Evolutionary conservation across 2,329 filamentous ascomycete genomes (phyloP).

Genomic region (Zasmidium angulare): DNA sequence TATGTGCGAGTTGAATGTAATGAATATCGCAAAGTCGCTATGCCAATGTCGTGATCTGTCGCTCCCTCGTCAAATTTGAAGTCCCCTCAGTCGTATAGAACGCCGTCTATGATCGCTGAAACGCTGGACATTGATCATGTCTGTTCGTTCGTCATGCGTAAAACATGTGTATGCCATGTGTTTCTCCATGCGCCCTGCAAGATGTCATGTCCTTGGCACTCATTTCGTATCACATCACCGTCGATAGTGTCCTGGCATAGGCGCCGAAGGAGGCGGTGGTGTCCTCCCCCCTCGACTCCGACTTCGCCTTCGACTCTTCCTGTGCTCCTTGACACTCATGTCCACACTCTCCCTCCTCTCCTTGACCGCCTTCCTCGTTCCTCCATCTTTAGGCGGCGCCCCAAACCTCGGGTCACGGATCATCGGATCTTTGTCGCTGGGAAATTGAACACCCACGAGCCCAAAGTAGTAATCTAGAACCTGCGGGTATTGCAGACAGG

Average conservation of each 20-base stretch:
- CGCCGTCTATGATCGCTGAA: background rate
- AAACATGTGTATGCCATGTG: too few relatives aligned
- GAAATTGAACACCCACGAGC: constrained; percentile 66
- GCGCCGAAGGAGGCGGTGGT: constrained; percentile 24
- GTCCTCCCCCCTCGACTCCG: constrained; percentile 17
- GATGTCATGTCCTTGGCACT: too few relatives aligned
- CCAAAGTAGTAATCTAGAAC: constrained; percentile 80
- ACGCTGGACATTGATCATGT: background rate
- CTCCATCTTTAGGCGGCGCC: background rate
- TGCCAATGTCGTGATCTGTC: background rate
- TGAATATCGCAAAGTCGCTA: background rate
- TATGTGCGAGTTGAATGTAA: background rate
- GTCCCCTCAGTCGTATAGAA: background rate
- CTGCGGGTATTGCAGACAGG: constrained; percentile 74
- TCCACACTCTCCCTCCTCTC: constrained; percentile 31
- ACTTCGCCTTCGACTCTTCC: constrained; percentile 23
- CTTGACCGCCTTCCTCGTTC: constrained; percentile 19
- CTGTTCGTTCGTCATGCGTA: background rate
- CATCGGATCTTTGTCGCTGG: constrained; percentile 51
- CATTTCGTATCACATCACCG: background rate
- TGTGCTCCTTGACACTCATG: constrained; percentile 18
- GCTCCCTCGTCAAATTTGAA: too few relatives aligned
- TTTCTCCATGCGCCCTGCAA: too few relatives aligned
- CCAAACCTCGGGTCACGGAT: constrained; percentile 39
- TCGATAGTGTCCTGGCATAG: constrained; percentile 20